Evolutionary conservation across 805 yeast genomes (phyloP).

Genomic region (Allodekkera sacchari): DNA sequence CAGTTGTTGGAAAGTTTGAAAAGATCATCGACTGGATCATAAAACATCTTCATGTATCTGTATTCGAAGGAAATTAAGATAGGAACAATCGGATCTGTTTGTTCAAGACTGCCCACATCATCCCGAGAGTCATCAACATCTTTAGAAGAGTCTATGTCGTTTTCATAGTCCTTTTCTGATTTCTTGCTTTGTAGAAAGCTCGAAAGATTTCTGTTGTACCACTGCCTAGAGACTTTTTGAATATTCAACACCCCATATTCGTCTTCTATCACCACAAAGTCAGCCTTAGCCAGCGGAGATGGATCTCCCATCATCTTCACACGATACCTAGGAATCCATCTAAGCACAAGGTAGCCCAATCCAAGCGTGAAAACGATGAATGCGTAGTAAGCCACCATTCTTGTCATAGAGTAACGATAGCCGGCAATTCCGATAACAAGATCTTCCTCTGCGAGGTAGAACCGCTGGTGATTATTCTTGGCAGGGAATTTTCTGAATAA

Average conservation of each 20-base stretch:
- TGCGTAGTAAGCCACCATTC: slow-evolving; percentile 39
- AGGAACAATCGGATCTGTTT: slow-evolving; percentile 61
- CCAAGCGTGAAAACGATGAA: slow-evolving; percentile 61
- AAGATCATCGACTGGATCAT: slow-evolving; percentile 81
- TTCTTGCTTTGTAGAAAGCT: slow-evolving; percentile 40
- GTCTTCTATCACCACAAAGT: slow-evolving; percentile 91
- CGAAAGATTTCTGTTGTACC: slow-evolving; percentile 68
- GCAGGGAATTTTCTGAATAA: slow-evolving; percentile 34
- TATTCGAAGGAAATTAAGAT: slow-evolving; percentile 65
- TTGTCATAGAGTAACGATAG: slow-evolving; percentile 46
- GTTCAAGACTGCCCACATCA: slow-evolving; percentile 13
- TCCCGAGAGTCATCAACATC: neutral
- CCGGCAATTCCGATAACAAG: slow-evolving; percentile 93
- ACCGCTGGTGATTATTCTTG: slow-evolving; percentile 55
- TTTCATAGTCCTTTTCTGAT: slow-evolving; percentile 10
- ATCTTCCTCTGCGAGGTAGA: slow-evolving; percentile 93
- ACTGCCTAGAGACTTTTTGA: slow-evolving; percentile 43
- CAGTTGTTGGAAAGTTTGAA: slow-evolving; percentile 80
- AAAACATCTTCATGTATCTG: slow-evolving; percentile 74
- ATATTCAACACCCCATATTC: slow-evolving; percentile 81
- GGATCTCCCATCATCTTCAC: slow-evolving; percentile 57
- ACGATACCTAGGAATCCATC: slow-evolving; percentile 83
- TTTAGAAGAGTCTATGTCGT: slow-evolving; percentile 12
- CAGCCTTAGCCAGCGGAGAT: slow-evolving; percentile 70
- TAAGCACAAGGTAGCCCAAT: slow-evolving; percentile 55